Percentiles rank a stretch among this genome's conserved stretches.
These are phyloP conservation scores for Chlorella sp. DNA, from an alignment of 139 green algal genomes.

Conservation along the genomic window DNA sequence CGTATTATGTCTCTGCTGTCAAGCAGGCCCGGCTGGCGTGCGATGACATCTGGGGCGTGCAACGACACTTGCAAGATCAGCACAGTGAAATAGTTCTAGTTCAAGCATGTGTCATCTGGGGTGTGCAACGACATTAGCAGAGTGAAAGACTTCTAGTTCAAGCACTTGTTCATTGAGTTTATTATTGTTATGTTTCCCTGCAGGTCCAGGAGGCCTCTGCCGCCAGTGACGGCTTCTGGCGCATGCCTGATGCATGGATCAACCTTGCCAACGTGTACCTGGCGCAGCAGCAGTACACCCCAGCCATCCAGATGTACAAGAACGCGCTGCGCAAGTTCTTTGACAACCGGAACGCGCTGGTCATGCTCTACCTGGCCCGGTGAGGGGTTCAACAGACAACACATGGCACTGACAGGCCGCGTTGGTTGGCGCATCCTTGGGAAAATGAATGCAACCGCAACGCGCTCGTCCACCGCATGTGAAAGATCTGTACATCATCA, in stretches of 20 bases:
- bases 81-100: no score
- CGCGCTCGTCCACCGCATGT: background rate
- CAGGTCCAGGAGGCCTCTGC: constrained; percentile 77
- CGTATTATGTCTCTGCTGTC: no score
- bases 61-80: no score
- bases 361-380: constrained; percentile 58
- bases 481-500: no score
- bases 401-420: background rate
- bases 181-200: no score
- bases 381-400: background rate
- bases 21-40: no score
- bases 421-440: background rate
- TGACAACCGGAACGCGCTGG: constrained; percentile 50
- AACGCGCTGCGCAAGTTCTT: constrained; percentile 68
- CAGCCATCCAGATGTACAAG: constrained; percentile 76
- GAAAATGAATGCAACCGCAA: background rate
- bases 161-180: no score
- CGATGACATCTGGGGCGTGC: no score
- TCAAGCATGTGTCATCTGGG: no score
- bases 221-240: constrained; percentile 56
- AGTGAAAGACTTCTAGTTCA: no score
- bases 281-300: constrained; percentile 57
- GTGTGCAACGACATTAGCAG: no score
- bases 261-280: constrained; percentile 83
- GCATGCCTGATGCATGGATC: constrained; percentile 70